Conservation (phyloP, 345 rosid species). For the Pugionium dolabratum region DNA sequence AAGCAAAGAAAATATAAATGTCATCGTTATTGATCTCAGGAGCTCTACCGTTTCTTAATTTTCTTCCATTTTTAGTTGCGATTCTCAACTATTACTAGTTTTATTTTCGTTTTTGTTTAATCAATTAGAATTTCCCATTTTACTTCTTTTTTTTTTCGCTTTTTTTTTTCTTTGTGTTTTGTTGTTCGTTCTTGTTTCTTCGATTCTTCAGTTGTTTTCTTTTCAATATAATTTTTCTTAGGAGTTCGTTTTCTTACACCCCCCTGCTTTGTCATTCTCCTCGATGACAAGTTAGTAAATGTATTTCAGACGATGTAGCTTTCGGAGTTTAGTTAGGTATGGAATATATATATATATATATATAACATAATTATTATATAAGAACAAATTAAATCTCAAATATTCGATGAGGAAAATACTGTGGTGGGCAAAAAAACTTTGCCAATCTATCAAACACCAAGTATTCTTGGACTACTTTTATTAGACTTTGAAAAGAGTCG, state of each 20-base stretch:
- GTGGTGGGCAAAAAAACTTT: too few relatives aligned
- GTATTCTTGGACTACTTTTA: too few relatives aligned
- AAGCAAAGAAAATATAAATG: constrained; percentile 60
- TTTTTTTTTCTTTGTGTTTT: not conserved
- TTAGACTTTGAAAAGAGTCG: too few relatives aligned
- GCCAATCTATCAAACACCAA: too few relatives aligned
- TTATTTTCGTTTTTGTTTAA: not conserved
- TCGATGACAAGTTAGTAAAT: too few relatives aligned
- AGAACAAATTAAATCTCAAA: too few relatives aligned
- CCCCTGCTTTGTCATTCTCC: too few relatives aligned
- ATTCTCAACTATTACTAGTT: constrained; percentile 4
- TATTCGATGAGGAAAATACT: too few relatives aligned
- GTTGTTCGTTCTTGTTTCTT: not conserved
- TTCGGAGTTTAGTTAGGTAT: too few relatives aligned
- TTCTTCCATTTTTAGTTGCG: not conserved
- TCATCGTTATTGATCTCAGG: constrained; percentile 57
- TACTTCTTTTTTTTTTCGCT: not conserved
- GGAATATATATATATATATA: too few relatives aligned
- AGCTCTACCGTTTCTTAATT: constrained; percentile 8
- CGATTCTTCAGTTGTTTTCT: not conserved
- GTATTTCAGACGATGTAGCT: too few relatives aligned
- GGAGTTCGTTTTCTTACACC: not conserved
- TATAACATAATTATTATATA: too few relatives aligned
- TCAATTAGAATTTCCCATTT: not conserved
- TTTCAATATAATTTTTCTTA: not conserved